Evolutionary conservation across 306 rosid genomes (phyloP), one percentile per base, ranked within the genome.

Genomic region (Macrotyloma uniflorum): DNA sequence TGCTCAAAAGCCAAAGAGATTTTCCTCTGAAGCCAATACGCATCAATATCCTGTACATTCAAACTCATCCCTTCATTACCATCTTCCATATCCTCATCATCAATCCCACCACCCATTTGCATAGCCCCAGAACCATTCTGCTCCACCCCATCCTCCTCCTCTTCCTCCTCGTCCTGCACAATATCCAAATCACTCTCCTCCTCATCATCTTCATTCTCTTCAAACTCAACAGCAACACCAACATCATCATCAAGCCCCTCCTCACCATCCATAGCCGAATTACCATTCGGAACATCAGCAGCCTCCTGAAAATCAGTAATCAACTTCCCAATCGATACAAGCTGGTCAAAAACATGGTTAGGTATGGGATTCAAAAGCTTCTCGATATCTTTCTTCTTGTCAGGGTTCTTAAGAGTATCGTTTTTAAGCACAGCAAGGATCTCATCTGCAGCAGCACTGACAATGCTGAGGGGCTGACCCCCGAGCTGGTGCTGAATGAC

Each of bases 21-120:
- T 84, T 93, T 95, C 88, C 99, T 86, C 86, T 95, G 99, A 69
- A 95, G 91, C 99, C 99, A 95, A 82, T 93, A 95, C 4, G 99
- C 99, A 86, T 89, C 98, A 63, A 95, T 93, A 83, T 90, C 97
- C 87, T 93, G 97, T 73, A 91, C 99, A 85, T 95, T 93, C 9
- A 95, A 91, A 75, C 80, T 81, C 97, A 88, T 88, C 14, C 96
- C 96, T 67, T 90, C 99, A 19, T 89, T 90, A 12, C 88, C 95
- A 24, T 95, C 99, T 54, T 79, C 87, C 96, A 86, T 85, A 55
- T 95, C 96, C 51, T 95, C 98, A 9, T 95, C 97, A 76, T 95
- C 99, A 65, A 92, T 90, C 38, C 97, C 96, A 20, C 93, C 99
- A 18, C 93, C 99, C 97, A 91, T 93, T 75, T 91, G 98, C 99